Evolutionary conservation across 768 basidiomycete species (phyloP), one percentile per base, ranked within the genome.

Genomic region (Coprinopsis strossmayeri): DNA sequence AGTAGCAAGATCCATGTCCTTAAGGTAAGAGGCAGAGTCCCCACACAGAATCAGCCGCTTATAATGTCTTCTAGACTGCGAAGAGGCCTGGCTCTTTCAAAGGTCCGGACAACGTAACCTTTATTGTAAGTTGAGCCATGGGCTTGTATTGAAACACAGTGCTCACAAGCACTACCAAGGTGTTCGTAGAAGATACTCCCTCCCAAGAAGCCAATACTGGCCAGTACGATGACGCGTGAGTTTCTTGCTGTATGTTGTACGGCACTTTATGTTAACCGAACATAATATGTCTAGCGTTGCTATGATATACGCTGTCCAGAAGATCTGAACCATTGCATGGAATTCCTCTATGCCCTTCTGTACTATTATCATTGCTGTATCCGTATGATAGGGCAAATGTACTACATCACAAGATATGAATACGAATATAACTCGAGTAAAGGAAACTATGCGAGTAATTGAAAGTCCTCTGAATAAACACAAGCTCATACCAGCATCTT

Each of bases 131-230:
- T 32, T 15, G 7, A 7, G 7, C 30, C 9, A 15, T 7, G 15
- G 30, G 30, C 30, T 15, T 7, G 7, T 15, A 15, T 7, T 32
- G 30, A 15, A 32, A 32, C 9, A 32, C 15, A 15, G 7, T 32
- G 30, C 15, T 32, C 9, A 32, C 30, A 15, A 32, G n/a, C n/a
- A n/a, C n/a, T 32, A 15, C 7, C 30, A 7, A 32, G 30, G 15
- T 42, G 18, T 42, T 42, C 17, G 40, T 42, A 10, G 40, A 42
- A 23, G 40, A 42, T 26, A 42, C 18, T 17, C 5, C 18, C 40
- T 42, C 40, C 40, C 40, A 42, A 18, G 40, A 42, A 25, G 23
- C 40, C 40, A 42, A 42, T 17, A 42, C 21, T 42, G 40, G 40
- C 40, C 40, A 26, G 11, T 42, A 42, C 23, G 40, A 42, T 24